These are phyloP conservation scores for Venturia aucupariae DNA, from an alignment of 2,329 filamentous ascomycete species.

Conservation along the genomic window DNA sequence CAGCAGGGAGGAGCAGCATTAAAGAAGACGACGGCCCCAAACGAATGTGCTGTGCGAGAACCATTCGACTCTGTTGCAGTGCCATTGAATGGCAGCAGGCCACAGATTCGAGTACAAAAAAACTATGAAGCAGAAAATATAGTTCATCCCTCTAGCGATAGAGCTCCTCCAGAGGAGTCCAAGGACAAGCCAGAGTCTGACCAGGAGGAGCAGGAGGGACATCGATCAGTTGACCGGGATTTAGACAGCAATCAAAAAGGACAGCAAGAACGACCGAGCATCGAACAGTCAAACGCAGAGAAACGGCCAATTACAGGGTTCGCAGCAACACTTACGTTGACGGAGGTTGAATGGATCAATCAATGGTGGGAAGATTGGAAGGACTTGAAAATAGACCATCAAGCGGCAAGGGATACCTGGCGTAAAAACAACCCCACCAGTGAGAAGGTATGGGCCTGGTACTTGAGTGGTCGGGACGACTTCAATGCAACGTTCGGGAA, in stretches of 20 bases:
- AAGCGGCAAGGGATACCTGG: too few species aligned
- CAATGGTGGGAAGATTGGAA: not conserved
- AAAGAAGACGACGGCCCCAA: not conserved
- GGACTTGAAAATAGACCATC: not conserved
- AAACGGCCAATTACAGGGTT: not conserved
- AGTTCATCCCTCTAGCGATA: not conserved
- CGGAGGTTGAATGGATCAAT: not conserved
- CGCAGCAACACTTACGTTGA: not conserved
- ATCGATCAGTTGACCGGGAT: too few species aligned
- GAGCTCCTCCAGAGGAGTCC: not conserved
- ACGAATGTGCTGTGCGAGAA: not conserved
- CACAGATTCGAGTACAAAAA: not conserved
- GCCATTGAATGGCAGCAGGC: not conserved
- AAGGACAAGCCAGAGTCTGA: too few species aligned
- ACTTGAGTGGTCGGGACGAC: not conserved
- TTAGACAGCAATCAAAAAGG: too few species aligned
- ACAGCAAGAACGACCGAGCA: too few species aligned
- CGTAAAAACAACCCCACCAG: too few species aligned
- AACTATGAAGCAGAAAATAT: not conserved
- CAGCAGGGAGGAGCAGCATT: not conserved
- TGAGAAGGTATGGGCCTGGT: too few species aligned
- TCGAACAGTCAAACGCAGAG: not conserved
- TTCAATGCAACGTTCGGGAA: not conserved
- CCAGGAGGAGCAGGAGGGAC: not conserved
- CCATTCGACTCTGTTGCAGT: not conserved